Evolutionary conservation across 164 flowering plant species (phyloP).

Genomic region (Saururus chinensis): DNA sequence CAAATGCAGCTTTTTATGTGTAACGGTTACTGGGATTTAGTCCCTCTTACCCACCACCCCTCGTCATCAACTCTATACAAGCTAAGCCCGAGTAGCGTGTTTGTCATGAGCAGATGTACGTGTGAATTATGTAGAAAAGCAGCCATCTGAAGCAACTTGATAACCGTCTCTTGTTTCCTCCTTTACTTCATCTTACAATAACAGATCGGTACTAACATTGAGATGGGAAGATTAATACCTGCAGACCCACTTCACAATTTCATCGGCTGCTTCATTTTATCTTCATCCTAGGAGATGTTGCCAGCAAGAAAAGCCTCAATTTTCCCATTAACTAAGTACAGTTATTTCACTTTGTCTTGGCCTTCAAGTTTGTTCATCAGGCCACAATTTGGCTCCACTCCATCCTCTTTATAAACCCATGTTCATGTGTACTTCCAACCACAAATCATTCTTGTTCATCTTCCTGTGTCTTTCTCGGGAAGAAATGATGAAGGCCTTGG

Average conservation of each 20-base stretch:
- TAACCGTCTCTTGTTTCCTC: background rate
- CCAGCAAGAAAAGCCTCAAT: background rate
- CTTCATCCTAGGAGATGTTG: background rate
- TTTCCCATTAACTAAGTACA: background rate
- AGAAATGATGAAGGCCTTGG: conserved; percentile 15
- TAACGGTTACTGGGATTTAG: too few species aligned
- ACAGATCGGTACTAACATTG: background rate
- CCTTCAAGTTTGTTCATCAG: background rate
- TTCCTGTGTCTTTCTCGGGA: background rate
- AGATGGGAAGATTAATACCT: background rate
- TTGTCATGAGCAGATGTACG: background rate
- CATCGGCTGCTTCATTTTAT: background rate
- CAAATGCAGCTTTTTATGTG: too few species aligned
- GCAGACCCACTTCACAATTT: background rate
- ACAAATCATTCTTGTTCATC: background rate
- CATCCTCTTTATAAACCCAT: conserved; percentile 1
- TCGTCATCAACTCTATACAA: too few species aligned
- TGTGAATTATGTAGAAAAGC: background rate
- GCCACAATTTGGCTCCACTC: background rate
- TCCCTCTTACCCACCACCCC: too few species aligned
- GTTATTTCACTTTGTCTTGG: background rate
- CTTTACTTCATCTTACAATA: too few species aligned
- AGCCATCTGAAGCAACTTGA: background rate
- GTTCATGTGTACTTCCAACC: background rate
- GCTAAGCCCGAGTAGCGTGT: background rate